Evolutionary conservation across 2,329 filamentous ascomycete genomes (phyloP), one percentile per base, ranked within the genome.

Genomic region (Tolypocladium cylindrosporum): DNA sequence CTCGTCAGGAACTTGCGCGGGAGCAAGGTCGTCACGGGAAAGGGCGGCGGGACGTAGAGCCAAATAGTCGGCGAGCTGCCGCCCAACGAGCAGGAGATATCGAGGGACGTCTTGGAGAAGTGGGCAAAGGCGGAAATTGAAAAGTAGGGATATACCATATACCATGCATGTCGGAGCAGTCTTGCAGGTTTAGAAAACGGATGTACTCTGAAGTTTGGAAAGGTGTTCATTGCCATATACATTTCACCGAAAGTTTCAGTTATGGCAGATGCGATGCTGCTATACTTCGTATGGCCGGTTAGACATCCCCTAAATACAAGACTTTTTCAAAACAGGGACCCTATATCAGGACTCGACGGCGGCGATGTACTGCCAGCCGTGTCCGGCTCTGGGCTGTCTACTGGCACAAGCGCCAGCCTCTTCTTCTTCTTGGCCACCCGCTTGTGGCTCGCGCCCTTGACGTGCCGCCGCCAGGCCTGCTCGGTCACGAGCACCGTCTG

Each of bases 41-140:
- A 84, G 24, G 57, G 79, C 52, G 89, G 88, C 1, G 69, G 78
- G 58, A 82, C 74, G 42, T 96, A 90, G 91, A 87, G 78, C 55
- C 83, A 94, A 69, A 90, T 88, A 74, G 90, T 96, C 1, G 89
- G 89, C 9, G 88, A 94, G 76, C 70, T 96, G 61, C 89, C 90
- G 16, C 84, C 88, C 0, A 96, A 93, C 67, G 88, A 96, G 57
- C 91, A 96, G 71, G 89, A 89, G 67, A 91, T 58, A 90, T 93
- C 66, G 0, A 73, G 80, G 55, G 90, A 90, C 2, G 91, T 91
- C 0, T 68, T 95, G 60, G 89, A 92, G 77, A 87, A 85, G 62
- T 95, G 90, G 91, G 88, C 94, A 11, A 88, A 88, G 79, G 78
- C 80, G 58, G 79, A 89, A 70, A 88, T 91, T 43, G 58, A 7